Percentiles rank a stretch among this genome's conserved stretches.
These are phyloP conservation scores for Calamus simplicifolius DNA, from an alignment of 176 grass and related monocot genomes.

Conservation along the genomic window DNA sequence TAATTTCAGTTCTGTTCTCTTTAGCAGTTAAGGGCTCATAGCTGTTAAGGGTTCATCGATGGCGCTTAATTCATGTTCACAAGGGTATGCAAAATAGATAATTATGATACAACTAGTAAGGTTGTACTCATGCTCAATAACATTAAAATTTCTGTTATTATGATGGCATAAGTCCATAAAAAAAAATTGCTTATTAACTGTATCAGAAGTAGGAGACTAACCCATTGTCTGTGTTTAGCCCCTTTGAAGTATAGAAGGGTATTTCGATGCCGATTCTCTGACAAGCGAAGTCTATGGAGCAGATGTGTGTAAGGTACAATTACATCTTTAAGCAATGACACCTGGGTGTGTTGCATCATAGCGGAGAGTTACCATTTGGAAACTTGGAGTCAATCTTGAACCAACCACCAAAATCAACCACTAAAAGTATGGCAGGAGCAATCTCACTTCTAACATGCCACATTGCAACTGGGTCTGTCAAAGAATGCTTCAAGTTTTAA, in stretches of 20 bases:
- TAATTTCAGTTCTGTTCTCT: no score
- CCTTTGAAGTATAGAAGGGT: slow-evolving; percentile 93
- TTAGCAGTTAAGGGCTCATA: no score
- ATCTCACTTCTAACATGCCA: slow-evolving; percentile 84
- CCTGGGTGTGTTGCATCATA: slow-evolving; percentile 75
- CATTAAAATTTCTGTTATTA: no score
- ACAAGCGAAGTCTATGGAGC: slow-evolving; percentile 52
- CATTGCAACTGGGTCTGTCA: slow-evolving; percentile 92
- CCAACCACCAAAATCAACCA: slow-evolving; percentile 97
- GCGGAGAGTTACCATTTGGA: slow-evolving; percentile 31
- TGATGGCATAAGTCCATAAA: no score
- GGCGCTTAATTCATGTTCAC: no score
- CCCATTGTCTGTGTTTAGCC: slow-evolving; percentile 87
- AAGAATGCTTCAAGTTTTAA: slow-evolving; percentile 84
- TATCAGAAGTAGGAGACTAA: slow-evolving; percentile 10
- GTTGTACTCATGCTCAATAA: no score
- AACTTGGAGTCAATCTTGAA: slow-evolving; percentile 69
- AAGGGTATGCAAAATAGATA: no score
- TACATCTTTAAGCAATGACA: slow-evolving; percentile 88
- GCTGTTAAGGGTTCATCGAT: no score
- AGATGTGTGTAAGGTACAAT: slow-evolving; percentile 97
- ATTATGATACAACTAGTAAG: no score
- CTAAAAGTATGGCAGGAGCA: slow-evolving; percentile 73
- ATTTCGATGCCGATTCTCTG: slow-evolving; percentile 35
- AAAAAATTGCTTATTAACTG: no score